A percentile compares a stretch with the other conserved stretches of the same genome.
Evolutionary conservation across 345 rosid genomes (phyloP).

Genomic region (Hibiscus tridactylites): DNA sequence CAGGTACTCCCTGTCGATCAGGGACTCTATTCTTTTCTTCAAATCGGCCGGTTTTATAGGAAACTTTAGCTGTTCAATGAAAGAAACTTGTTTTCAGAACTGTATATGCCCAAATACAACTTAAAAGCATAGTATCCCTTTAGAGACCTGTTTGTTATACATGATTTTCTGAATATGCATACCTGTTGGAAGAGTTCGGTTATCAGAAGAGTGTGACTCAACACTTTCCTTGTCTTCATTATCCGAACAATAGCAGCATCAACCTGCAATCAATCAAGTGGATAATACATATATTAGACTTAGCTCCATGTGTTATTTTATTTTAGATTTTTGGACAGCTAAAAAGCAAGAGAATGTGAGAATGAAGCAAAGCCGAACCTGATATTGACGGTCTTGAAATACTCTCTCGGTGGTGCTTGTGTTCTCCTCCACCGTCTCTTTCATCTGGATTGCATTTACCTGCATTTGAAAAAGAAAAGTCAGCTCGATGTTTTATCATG

Average conservation of each 20-base stretch:
- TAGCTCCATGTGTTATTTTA: not conserved
- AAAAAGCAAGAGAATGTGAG: slow-evolving; percentile 29
- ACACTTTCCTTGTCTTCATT: slow-evolving; percentile 96
- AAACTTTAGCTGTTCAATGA: slow-evolving; percentile 72
- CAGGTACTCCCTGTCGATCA: slow-evolving; percentile 92
- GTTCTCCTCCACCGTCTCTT: slow-evolving; percentile 98
- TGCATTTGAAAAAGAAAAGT: slow-evolving; percentile 26
- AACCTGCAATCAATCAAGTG: slow-evolving; percentile 35
- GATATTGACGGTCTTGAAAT: slow-evolving; percentile 97
- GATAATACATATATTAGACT: not conserved
- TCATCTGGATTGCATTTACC: slow-evolving; percentile 99
- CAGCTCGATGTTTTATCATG: not conserved
- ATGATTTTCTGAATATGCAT: slow-evolving; percentile 5
- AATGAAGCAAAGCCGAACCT: slow-evolving; percentile 45
- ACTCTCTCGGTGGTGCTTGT: slow-evolving; percentile 97
- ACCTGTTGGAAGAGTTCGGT: slow-evolving; percentile 99
- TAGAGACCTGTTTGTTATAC: not conserved
- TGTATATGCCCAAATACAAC: not conserved
- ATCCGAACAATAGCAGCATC: slow-evolving; percentile 99
- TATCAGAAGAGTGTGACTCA: slow-evolving; percentile 93
- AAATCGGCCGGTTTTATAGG: slow-evolving; percentile 92
- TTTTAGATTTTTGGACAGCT: not conserved
- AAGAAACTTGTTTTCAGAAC: slow-evolving; percentile 4
- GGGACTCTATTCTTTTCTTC: slow-evolving; percentile 96
- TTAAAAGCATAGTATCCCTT: not conserved